Base-by-base conservation (phyloP, 164 flowering plant species). In the Macadamia integrifolia region DNA sequence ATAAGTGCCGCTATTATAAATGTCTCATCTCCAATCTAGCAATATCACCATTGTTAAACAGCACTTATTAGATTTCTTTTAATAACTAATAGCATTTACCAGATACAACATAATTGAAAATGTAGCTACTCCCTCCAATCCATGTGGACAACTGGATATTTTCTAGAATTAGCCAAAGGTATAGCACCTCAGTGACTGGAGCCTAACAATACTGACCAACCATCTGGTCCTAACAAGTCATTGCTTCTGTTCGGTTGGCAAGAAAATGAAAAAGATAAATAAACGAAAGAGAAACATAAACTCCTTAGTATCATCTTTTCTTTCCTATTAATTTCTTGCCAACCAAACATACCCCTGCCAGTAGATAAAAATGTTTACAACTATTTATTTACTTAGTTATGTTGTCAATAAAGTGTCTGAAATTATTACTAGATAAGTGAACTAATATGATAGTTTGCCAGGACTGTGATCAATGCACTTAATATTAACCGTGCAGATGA, bases 11-110 rank as follows among this genome's bases (percentile, higher is more conserved):
- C 99, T 74, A 95, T 95, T 70, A 95, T 95, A 69, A 95, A 95
- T 15, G 99, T 95, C 68, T 95, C 99, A 79, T 95, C 99, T 80
- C 99, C 99, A 80, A 95, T 89, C 98, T 95, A 81, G 65, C 69
- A 79, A 30, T n/a, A n/a, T n/a, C n/a, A n/a, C n/a, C n/a, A n/a
- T n/a, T n/a, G n/a, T n/a, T n/a, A n/a, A n/a, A n/a, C n/a, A n/a
- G n/a, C n/a, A n/a, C n/a, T n/a, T n/a, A n/a, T n/a, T n/a, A n/a
- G n/a, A n/a, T n/a, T 28, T 56, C 11, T 30, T 58, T 62, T 55
- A 69, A 58, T 62, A 62, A 11, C 35, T 52, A 13, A 14, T 3
- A 52, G 57, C 57, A 52, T 11, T 52, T 52, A 52, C 14, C 15
- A 62, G 35, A 40, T 49, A 70, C 14, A 14, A 29, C 9, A 58